These are phyloP conservation scores for Metschnikowia shivogae DNA, from an alignment of 805 yeast genomes.

Conservation along the genomic window DNA sequence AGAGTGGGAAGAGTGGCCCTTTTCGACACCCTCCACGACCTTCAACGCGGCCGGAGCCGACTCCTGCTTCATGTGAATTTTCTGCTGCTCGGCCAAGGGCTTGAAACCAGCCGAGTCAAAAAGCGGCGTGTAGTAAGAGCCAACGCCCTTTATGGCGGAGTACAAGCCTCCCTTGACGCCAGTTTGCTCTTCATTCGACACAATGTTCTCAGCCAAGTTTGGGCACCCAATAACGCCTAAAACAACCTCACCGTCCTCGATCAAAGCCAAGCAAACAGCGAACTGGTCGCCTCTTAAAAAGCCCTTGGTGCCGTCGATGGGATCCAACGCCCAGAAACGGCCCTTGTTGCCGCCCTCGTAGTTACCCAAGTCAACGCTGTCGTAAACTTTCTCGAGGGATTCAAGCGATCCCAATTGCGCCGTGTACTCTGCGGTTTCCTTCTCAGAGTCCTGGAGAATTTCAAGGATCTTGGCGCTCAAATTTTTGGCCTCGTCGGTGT, in stretches of 20 bases:
- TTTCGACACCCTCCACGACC: slow-evolving; percentile 92
- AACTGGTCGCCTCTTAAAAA: slow-evolving; percentile 94
- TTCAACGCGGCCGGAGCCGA: slow-evolving; percentile 47
- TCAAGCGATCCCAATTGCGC: slow-evolving; percentile 39
- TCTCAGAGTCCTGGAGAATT: slow-evolving; percentile 54
- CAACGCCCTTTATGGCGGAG: slow-evolving; percentile 63
- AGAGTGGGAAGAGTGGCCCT: slow-evolving; percentile 89
- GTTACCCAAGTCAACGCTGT: slow-evolving; percentile 73
- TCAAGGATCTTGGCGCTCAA: slow-evolving; percentile 55
- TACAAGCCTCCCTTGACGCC: slow-evolving; percentile 64
- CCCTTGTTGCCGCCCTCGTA: slow-evolving; percentile 76
- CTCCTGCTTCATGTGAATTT: slow-evolving; percentile 51
- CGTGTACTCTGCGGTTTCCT: slow-evolving; percentile 31
- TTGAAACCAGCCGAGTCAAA: slow-evolving; percentile 31
- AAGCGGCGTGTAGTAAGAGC: slow-evolving; percentile 55
- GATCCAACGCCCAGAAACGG: slow-evolving; percentile 95
- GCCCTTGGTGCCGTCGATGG: slow-evolving; percentile 97
- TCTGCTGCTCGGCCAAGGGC: slow-evolving; percentile 27
- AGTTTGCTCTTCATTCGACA: slow-evolving; percentile 29
- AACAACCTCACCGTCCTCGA: slow-evolving; percentile 79
- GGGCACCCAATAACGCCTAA: slow-evolving; percentile 98
- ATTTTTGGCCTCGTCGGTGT: slow-evolving; percentile 37
- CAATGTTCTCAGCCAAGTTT: slow-evolving; percentile 59
- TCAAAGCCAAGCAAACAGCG: slow-evolving; percentile 89
- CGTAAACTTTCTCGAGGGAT: slow-evolving; percentile 47